Evolutionary conservation across 2,329 filamentous ascomycete species (phyloP).

Genomic region (Ophiostoma sp.): DNA sequence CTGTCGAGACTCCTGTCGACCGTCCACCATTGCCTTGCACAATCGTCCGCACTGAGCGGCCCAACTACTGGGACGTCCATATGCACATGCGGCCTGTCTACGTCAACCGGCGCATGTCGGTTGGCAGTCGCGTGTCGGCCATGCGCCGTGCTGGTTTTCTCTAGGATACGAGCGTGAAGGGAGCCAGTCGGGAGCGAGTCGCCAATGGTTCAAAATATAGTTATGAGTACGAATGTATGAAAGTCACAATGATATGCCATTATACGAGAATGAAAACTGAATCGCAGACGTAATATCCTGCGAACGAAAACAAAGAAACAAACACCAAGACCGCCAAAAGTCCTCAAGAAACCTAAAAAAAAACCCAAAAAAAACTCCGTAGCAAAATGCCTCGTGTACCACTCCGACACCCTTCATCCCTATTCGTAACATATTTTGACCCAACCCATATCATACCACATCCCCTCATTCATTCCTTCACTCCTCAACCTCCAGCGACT

Average conservation of each 20-base stretch:
- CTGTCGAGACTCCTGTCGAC: not conserved
- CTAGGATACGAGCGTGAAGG: not conserved
- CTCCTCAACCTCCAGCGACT: slow-evolving; percentile 63
- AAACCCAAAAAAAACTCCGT: not conserved
- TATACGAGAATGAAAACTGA: slow-evolving; percentile 5
- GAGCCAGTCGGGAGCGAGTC: too few relatives aligned
- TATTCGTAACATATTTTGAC: not conserved
- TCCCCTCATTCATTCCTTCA: not conserved
- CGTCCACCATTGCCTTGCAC: slow-evolving; percentile 9
- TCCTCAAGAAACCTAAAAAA: not conserved
- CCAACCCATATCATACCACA: not conserved
- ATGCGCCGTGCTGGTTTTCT: not conserved
- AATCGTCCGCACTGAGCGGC: slow-evolving; percentile 14
- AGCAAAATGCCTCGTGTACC: not conserved
- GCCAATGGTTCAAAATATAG: not conserved
- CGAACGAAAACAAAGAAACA: not conserved
- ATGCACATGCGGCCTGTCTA: slow-evolving; percentile 13
- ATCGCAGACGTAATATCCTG: not conserved
- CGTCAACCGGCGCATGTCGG: slow-evolving; percentile 11
- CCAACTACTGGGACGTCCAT: slow-evolving; percentile 17
- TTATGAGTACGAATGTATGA: not conserved
- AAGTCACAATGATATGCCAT: slow-evolving; percentile 10
- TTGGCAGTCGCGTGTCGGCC: not conserved
- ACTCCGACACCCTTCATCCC: not conserved
- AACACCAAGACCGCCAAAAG: not conserved